Evolutionary conservation across 179 eudicot genomes (phyloP).

Genomic region (Silene coronaria): DNA sequence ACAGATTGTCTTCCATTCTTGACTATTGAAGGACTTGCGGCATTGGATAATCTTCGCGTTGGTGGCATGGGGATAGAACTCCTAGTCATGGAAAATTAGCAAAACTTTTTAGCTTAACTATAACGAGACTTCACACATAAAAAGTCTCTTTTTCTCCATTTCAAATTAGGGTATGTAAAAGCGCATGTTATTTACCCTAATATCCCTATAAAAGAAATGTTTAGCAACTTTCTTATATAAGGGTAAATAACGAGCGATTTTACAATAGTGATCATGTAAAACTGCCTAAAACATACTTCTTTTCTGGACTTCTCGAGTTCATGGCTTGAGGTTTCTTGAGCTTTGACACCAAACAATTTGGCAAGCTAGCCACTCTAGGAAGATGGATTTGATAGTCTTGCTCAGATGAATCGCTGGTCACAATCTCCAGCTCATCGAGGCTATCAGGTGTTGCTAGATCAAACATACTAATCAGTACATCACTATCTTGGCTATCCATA

Average conservation of each 20-base stretch:
- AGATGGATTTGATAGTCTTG: slow-evolving; percentile 26
- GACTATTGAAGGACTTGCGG: slow-evolving; percentile 26
- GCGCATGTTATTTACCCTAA: background rate
- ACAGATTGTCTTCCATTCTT: slow-evolving; percentile 34
- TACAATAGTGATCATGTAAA: too few relatives aligned
- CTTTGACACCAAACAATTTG: slow-evolving; percentile 30
- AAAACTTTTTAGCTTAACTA: background rate
- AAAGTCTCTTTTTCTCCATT: background rate
- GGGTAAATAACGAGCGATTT: background rate
- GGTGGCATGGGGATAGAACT: slow-evolving; percentile 59
- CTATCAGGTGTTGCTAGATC: slow-evolving; percentile 30
- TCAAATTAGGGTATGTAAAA: background rate
- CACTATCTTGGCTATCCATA: slow-evolving; percentile 25
- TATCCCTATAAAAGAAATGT: background rate
- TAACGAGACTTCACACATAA: too few relatives aligned
- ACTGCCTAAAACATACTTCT: slow-evolving; percentile 22
- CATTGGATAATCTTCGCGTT: slow-evolving; percentile 38
- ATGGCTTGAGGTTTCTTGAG: slow-evolving; percentile 28
- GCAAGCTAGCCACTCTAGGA: slow-evolving; percentile 32
- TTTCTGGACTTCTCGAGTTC: slow-evolving; percentile 29
- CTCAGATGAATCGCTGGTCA: slow-evolving; percentile 40
- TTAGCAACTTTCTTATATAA: background rate
- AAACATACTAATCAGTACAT: slow-evolving; percentile 21
- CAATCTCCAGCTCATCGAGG: slow-evolving; percentile 36
- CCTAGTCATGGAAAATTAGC: slow-evolving; percentile 24